Conservation (phyloP, 129 eudicot species). For the Arctium minus region DNA sequence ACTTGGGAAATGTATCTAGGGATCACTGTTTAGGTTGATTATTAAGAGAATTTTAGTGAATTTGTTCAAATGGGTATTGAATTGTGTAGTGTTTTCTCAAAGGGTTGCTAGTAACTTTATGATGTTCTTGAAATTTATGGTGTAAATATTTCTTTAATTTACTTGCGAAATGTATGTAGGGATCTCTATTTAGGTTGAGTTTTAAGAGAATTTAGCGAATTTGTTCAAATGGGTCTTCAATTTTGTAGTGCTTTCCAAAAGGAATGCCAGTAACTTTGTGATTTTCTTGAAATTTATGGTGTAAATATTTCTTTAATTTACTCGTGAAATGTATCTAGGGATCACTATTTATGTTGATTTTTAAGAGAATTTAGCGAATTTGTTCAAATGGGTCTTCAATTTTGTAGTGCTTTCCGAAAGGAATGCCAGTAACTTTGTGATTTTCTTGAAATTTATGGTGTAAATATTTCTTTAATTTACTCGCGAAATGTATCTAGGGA, state of each 20-base stretch:
- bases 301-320: background rate
- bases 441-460: background rate
- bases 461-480: background rate
- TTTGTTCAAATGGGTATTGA: slow-evolving; percentile 12
- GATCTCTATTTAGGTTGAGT: no score
- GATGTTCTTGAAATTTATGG: background rate
- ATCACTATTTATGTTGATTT: no score
- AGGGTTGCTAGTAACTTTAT: background rate
- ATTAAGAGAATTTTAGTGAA: background rate
- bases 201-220: no score
- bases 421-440: background rate
- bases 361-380: slow-evolving; percentile 2
- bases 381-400: slow-evolving; percentile 19
- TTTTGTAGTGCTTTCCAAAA: no score
- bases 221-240: slow-evolving; percentile 13
- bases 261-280: background rate
- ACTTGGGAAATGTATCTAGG: no score
- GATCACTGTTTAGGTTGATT: no score
- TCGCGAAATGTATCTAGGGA: background rate
- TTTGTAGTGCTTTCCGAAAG: background rate
- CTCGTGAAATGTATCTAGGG: background rate
- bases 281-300: background rate
- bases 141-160: background rate
- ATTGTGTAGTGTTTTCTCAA: background rate
- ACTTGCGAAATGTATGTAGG: background rate